Base-by-base conservation (phyloP, 2,329 filamentous ascomycete genomes). In the Curvularia sp. region DNA sequence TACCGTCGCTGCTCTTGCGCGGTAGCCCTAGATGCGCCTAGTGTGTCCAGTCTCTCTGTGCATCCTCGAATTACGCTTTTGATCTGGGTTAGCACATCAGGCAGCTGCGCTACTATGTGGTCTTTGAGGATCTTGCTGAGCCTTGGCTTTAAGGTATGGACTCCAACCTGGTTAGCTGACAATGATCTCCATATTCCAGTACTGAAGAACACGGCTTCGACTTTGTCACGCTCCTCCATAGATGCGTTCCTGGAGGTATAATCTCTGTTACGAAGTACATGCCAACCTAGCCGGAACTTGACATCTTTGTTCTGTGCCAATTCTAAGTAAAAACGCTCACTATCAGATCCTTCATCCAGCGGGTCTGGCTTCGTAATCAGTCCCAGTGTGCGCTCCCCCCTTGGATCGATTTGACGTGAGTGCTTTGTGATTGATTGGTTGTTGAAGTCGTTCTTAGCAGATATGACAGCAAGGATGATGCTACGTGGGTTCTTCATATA, bases 401-500 rank as follows among this genome's bases (percentile, higher is more conserved):
- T 61, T 1, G 75, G 78, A 63, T 87, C 83, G 32, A 84, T 80
- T 30, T 75, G 60, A n/a, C 78, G 75, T 0, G 80, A 80, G 10
- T 80, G 81, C 25, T 81, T 78, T 0, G 84, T 76, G 1, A 90
- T 81, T 1, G 79, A 75, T 65, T 91, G 87, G 19, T 86, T 82
- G 8, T 83, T 83, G 63, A 82, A 79, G 42, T 86, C 80, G 13
- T 77, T 74, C 51, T 75, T 76, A 0, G 78, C 76, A 1, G 74
- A 76, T 0, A 79, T 67, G 0, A 80, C 74, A 0, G 84, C 82
- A 0, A 89, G 74, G 1, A 88, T 85, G 53, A 89, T 86, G 64
- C 81, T 88, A n/a, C 85, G 80, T 12, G 76, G 68, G 27, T 83
- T n/a, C 67, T 67, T 66, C 79, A 90, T 87, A 63, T 90, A 90